These are phyloP conservation scores for Fusarium sambucinum DNA, from an alignment of 2,329 filamentous ascomycete species.

Conservation along the genomic window DNA sequence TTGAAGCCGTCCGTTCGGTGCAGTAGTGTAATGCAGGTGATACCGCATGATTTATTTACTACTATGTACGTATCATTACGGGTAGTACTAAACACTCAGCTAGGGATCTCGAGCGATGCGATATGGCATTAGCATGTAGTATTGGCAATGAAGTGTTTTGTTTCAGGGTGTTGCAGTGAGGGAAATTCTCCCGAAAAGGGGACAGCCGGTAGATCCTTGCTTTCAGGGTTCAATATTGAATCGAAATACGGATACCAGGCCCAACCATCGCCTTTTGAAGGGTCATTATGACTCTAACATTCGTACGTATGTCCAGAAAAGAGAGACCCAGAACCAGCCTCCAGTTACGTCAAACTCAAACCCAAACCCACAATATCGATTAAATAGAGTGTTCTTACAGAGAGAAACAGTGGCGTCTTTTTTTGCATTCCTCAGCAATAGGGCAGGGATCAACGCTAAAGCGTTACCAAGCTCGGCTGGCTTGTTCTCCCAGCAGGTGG, in stretches of 20 bases:
- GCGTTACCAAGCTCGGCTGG: conserved; percentile 40
- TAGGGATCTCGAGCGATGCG: neutral
- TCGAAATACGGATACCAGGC: conserved; percentile 5
- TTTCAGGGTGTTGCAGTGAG: conserved; percentile 10
- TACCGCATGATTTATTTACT: conserved; percentile 29
- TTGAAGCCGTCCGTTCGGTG: conserved; percentile 26
- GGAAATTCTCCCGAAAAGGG: conserved; percentile 6
- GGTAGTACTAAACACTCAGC: conserved; percentile 14
- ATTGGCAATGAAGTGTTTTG: conserved; percentile 1
- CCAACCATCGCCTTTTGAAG: conserved; percentile 18
- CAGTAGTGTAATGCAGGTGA: conserved; percentile 33
- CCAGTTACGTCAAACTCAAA: conserved; percentile 22
- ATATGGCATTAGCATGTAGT: neutral
- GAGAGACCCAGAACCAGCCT: conserved; percentile 23
- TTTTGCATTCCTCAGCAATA: conserved; percentile 31
- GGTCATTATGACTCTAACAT: conserved; percentile 8
- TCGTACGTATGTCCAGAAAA: neutral
- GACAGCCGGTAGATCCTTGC: conserved; percentile 7
- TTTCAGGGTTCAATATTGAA: conserved; percentile 15
- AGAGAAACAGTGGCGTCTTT: conserved; percentile 32
- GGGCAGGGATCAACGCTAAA: conserved; percentile 34
- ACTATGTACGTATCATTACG: neutral
- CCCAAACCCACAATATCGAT: conserved; percentile 1
- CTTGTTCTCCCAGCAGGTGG: conserved; percentile 18
- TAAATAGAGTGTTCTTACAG: conserved; percentile 9